These are phyloP conservation scores for Solanum tarapatanum DNA, from an alignment of 257 asterid species.

Conservation along the genomic window DNA sequence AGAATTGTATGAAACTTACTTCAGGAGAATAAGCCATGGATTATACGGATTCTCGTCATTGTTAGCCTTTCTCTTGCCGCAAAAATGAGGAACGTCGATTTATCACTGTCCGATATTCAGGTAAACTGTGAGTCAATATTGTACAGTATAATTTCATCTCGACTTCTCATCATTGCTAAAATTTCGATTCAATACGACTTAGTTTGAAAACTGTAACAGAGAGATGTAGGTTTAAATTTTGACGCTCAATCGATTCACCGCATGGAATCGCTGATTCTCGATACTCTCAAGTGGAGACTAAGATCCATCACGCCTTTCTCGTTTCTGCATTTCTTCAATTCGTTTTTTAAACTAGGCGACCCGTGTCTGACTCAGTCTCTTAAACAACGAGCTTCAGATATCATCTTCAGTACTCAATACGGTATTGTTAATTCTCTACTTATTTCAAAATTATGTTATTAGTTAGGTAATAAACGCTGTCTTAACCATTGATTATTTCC, in stretches of 20 bases:
- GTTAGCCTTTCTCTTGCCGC: slow-evolving; percentile 52
- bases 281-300: slow-evolving; percentile 45
- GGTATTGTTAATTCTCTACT: slow-evolving; percentile 13
- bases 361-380: slow-evolving; percentile 20
- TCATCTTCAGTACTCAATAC: slow-evolving; percentile 29
- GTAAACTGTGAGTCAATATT: not conserved
- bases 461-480: not conserved
- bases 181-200: not conserved
- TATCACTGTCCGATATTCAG: slow-evolving; percentile 30
- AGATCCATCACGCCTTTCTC: slow-evolving; percentile 58
- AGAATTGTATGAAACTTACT: not conserved
- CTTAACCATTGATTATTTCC: not conserved
- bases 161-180: not conserved
- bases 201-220: slow-evolving; percentile 18
- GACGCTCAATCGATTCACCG: slow-evolving; percentile 26
- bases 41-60: slow-evolving; percentile 34
- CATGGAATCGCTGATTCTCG: slow-evolving; percentile 43
- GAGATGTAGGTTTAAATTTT: slow-evolving; percentile 27
- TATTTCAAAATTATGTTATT: not conserved
- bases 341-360: slow-evolving; percentile 19
- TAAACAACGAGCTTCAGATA: slow-evolving; percentile 23
- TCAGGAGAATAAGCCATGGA: slow-evolving; percentile 42
- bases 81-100: slow-evolving; percentile 36
- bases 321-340: slow-evolving; percentile 31
- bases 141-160: not conserved